Evolutionary conservation across 2,329 filamentous ascomycete species (phyloP), one percentile per base, ranked within the genome.

Genomic region (Huntiella savannae): DNA sequence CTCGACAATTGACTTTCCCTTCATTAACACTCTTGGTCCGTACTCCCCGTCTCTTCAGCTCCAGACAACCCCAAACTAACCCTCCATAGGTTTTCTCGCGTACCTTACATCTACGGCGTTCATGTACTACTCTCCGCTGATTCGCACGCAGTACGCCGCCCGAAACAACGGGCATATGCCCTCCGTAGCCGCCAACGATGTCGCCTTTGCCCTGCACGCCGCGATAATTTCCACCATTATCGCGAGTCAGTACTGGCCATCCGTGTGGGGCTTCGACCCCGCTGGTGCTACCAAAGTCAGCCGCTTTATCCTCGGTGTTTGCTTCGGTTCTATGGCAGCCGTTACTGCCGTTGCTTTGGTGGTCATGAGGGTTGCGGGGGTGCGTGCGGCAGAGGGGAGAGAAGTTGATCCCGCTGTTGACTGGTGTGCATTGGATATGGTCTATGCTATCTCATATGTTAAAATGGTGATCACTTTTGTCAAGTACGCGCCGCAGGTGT

Each of bases 401-500:
- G 54, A 51, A 6, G 50, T 52, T 41, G 57, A 52, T 61, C 69
- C 3, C 56, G 55, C 22, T 61, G 55, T 36, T 33, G 64, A 65
- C 44, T 79, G 75, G 75, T 70, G 71, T 46, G 74, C 69, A 62
- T 69, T 80, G 37, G 77, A 80, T 55, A 67, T 74, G 45, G 67
- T 75, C 42, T 77, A 77, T 56, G 73, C 80, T 10, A 65, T 92
- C 32, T 84, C 83, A 37, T 92, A 92, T 58, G 79, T 93, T 58
- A 98, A 98, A 64, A 69, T 98, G 33, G 61, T 87, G 46, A 75
- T 93, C 53, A 94, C 88, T 0, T 65, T 95, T 19, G 73, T 93
- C 62, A 98, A 98, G 64, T 96, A 95, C 62, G 77, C 84, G 40
- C 91, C 91, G 4, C 86, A 94, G 66, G 75, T 82, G 34, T 69